These are phyloP conservation scores for Brassica napus DNA, from an alignment of 345 rosid species.

Conservation along the genomic window Da-Ae NC_063438.1:11382501-11383000, in stretches of 20 bases:
- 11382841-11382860: conserved; percentile 69
- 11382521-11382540: conserved; percentile 73
- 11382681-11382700: conserved; percentile 84
- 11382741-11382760: conserved; percentile 82
- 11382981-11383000: conserved; percentile 87
- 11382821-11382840: conserved; percentile 86
- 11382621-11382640: conserved; percentile 89
- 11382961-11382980: conserved; percentile 91
- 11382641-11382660: conserved; percentile 61
- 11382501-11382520: conserved; percentile 68
- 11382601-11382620: conserved; percentile 95
- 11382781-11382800: conserved; percentile 71
- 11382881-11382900: conserved; percentile 84
- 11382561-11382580: conserved; percentile 85
- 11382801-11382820: conserved; percentile 84
- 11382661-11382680: conserved; percentile 87
- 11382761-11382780: conserved; percentile 91
- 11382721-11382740: conserved; percentile 94
- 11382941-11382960: conserved; percentile 73
- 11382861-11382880: conserved; percentile 92
- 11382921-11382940: conserved; percentile 64
- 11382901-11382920: conserved; percentile 84
- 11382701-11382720: conserved; percentile 89
- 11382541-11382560: conserved; percentile 94
- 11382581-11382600: conserved; percentile 89